These are phyloP conservation scores for Paracoccidioides brasiliensis DNA, from an alignment of 2,329 filamentous ascomycete genomes.

Conservation along the genomic window DNA sequence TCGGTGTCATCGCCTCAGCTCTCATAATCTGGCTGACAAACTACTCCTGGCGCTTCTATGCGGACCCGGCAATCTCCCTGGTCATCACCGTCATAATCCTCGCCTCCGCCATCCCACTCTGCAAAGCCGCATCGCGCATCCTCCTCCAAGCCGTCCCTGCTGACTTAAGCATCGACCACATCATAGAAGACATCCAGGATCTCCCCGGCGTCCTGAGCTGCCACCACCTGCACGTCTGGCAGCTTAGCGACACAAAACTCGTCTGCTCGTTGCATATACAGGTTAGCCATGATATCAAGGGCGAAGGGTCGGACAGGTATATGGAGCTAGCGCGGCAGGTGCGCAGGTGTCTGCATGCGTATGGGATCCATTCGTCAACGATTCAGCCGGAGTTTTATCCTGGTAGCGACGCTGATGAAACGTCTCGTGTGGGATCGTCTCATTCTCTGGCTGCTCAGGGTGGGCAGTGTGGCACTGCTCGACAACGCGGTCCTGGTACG, in stretches of 20 bases:
- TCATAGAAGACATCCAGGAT: conserved; percentile 77
- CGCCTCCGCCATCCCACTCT: conserved; percentile 37
- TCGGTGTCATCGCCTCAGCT: conserved; percentile 46
- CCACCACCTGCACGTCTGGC: conserved; percentile 96
- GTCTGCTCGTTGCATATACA: conserved; percentile 90
- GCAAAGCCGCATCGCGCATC: conserved; percentile 52
- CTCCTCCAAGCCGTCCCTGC: conserved; percentile 87
- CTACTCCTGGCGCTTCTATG: conserved; percentile 70
- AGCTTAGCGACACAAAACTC: conserved; percentile 86
- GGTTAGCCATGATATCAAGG: conserved; percentile 78
- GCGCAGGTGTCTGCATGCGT: conserved; percentile 78
- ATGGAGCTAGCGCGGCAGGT: conserved; percentile 80
- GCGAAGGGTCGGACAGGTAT: conserved; percentile 63
- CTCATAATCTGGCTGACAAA: conserved; percentile 84
- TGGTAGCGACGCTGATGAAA: conserved; percentile 24
- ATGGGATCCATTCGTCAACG: conserved; percentile 92
- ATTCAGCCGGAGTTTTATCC: conserved; percentile 76
- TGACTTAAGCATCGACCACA: conserved; percentile 75
- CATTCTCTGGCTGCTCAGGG: background rate
- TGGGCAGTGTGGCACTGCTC: background rate
- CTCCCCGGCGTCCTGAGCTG: conserved; percentile 79
- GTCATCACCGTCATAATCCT: conserved; percentile 74
- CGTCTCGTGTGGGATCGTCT: conserved; percentile 4
- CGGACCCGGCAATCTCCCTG: conserved; percentile 82
- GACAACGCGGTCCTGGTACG: conserved; percentile 20